These are phyloP conservation scores for Huntiella moniliformis DNA, from an alignment of 2,329 filamentous ascomycete genomes.

Conservation along the genomic window DNA sequence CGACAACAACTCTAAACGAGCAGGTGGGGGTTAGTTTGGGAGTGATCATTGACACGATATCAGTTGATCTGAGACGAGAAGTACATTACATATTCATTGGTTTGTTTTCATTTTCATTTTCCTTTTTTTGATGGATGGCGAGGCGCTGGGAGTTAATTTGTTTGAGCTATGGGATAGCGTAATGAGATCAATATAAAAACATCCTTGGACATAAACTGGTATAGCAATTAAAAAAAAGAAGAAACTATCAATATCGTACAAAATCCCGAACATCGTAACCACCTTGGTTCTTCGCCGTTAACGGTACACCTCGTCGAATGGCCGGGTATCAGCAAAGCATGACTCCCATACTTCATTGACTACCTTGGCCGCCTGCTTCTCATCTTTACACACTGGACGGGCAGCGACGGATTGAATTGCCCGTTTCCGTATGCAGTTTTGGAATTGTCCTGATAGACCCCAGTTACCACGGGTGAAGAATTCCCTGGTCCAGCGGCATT, in stretches of 20 bases:
- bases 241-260: not conserved
- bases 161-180: too few species aligned
- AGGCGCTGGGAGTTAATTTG: too few species aligned
- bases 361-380: conserved; percentile 67
- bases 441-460: conserved; percentile 80
- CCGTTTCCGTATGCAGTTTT: conserved; percentile 70
- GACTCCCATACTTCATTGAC: conserved; percentile 99
- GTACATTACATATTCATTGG: too few species aligned
- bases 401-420: conserved; percentile 64
- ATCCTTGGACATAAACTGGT: not conserved
- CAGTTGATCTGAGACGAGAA: not conserved
- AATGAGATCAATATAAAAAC: too few species aligned
- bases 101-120: too few species aligned
- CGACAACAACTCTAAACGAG: too few species aligned
- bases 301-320: conserved; percentile 92
- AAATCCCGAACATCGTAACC: not conserved
- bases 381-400: conserved; percentile 64
- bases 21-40: not conserved
- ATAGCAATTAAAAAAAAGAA: conserved; percentile 1
- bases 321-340: conserved; percentile 82
- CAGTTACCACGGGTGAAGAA: conserved; percentile 72
- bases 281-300: conserved; percentile 18
- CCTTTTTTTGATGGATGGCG: too few species aligned
- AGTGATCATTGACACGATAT: too few species aligned
- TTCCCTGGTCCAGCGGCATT: conserved; percentile 80